Conservation (phyloP, 2,329 filamentous ascomycete species). For the Stemphylium lycopersici region DNA sequence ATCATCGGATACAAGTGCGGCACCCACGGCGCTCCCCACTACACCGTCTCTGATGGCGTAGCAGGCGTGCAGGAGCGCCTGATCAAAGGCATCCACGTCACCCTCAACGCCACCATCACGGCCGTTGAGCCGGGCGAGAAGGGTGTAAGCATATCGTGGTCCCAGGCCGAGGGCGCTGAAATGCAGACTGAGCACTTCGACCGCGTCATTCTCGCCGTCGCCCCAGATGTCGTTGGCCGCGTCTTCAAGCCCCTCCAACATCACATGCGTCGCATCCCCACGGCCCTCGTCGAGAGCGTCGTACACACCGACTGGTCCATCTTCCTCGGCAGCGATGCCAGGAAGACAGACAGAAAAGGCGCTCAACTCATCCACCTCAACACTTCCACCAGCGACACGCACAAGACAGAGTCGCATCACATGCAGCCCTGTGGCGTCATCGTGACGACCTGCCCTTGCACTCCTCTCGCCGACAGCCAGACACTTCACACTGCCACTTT, state of each 20-base stretch:
- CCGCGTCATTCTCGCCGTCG: conserved; percentile 60
- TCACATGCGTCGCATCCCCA: conserved; percentile 55
- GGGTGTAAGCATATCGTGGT: conserved; percentile 48
- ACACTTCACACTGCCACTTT: conserved; percentile 57
- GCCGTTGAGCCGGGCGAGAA: conserved; percentile 40
- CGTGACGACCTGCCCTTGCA: conserved; percentile 60
- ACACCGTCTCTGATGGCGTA: conserved; percentile 59
- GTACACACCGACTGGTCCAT: conserved; percentile 50
- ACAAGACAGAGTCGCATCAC: conserved; percentile 60
- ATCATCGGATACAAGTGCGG: conserved; percentile 58
- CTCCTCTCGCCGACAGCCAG: conserved; percentile 47
- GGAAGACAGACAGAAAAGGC: neutral
- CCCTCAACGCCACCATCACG: conserved; percentile 50
- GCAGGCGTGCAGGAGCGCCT: conserved; percentile 58
- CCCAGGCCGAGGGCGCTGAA: conserved; percentile 13
- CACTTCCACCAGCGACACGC: conserved; percentile 38
- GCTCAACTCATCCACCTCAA: conserved; percentile 42
- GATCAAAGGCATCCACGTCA: conserved; percentile 50
- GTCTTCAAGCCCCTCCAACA: conserved; percentile 55
- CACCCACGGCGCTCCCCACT: conserved; percentile 58
- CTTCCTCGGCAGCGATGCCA: conserved; percentile 2
- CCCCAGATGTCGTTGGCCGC: conserved; percentile 58
- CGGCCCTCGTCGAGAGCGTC: conserved; percentile 56
- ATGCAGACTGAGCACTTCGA: conserved; percentile 53
- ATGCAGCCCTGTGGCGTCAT: conserved; percentile 58